Evolutionary conservation across 1,284 basidiomycete genomes (phyloP).

Genomic region (Fomes fomentarius): DNA sequence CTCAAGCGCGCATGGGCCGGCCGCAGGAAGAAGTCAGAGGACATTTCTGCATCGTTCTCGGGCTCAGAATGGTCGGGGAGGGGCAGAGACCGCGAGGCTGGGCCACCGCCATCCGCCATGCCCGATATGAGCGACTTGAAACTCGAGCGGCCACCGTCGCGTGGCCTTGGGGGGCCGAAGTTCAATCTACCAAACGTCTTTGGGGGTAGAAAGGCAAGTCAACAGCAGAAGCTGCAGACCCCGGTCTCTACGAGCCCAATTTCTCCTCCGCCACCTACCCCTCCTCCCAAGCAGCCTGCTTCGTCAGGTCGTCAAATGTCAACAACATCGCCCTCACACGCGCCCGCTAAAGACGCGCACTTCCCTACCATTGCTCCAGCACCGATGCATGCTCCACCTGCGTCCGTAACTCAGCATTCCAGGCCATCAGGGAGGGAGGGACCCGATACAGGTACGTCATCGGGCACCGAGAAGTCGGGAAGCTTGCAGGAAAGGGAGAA

Average conservation of each 20-base stretch:
- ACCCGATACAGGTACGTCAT: constrained; percentile 3
- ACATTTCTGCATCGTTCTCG: constrained; percentile 32
- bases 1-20: constrained; percentile 66
- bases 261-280: constrained; percentile 30
- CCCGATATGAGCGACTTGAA: constrained; percentile 17
- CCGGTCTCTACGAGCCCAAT: constrained; percentile 14
- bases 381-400: constrained; percentile 2
- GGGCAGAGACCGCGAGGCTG: constrained; percentile 35
- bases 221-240: constrained; percentile 21
- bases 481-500: constrained; percentile 27
- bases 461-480: constrained; percentile 4
- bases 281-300: constrained; percentile 41
- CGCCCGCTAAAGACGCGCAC: constrained; percentile 20
- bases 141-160: constrained; percentile 23
- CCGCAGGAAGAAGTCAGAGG: constrained; percentile 68
- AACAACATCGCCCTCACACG: constrained; percentile 9
- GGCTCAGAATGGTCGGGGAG: constrained; percentile 32
- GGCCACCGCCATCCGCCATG: constrained; percentile 26
- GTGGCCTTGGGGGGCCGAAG: constrained; percentile 22
- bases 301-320: constrained; percentile 7
- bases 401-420: constrained; percentile 1
- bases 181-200: constrained; percentile 43
- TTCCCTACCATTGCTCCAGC: constrained; percentile 6
- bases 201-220: constrained; percentile 29
- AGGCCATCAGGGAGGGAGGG: constrained; percentile 6